Percentiles rank a stretch among this genome's conserved stretches.
phyloP scores from a whole-genome alignment of 2,329 filamentous ascomycete species.

The Curvularia spicifera region DNA sequence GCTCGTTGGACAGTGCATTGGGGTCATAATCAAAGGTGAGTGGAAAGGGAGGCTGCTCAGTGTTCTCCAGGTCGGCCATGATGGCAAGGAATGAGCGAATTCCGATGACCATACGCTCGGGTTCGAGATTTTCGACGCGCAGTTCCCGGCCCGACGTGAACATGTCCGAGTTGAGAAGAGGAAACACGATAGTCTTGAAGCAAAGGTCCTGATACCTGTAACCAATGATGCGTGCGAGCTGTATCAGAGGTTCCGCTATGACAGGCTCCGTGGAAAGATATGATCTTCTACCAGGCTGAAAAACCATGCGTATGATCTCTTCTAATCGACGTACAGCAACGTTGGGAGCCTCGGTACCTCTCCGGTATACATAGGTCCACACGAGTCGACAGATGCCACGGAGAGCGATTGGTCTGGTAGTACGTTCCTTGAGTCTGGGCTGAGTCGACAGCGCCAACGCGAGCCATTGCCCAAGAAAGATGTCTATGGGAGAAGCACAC shows the following conservation, averaged over 20 bases:
- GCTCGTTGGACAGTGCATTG: conserved; percentile 49
- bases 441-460: conserved; percentile 79
- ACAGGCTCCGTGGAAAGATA: conserved; percentile 81
- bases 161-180: conserved; percentile 89
- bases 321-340: conserved; percentile 80
- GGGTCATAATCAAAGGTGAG: conserved; percentile 62
- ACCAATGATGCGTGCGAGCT: conserved; percentile 92
- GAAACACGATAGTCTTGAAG: conserved; percentile 91
- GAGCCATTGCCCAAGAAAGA: conserved; percentile 85
- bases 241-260: conserved; percentile 89
- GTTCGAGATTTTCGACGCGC: conserved; percentile 90
- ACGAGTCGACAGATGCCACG: conserved; percentile 88
- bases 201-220: conserved; percentile 94
- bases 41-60: conserved; percentile 85
- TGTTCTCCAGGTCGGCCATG: conserved; percentile 89
- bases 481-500: conserved; percentile 85
- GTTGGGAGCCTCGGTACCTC: conserved; percentile 71
- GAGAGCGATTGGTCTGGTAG: conserved; percentile 77
- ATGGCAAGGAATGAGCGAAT: conserved; percentile 93
- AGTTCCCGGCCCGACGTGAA: conserved; percentile 78
- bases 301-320: conserved; percentile 82
- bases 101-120: conserved; percentile 95
- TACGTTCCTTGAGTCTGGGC: conserved; percentile 82
- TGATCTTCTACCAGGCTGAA: conserved; percentile 80
- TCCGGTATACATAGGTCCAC: conserved; percentile 92